phyloP scores from a whole-genome alignment of 2,329 filamentous ascomycete genomes.

The Ophiostoma montium region DNA sequence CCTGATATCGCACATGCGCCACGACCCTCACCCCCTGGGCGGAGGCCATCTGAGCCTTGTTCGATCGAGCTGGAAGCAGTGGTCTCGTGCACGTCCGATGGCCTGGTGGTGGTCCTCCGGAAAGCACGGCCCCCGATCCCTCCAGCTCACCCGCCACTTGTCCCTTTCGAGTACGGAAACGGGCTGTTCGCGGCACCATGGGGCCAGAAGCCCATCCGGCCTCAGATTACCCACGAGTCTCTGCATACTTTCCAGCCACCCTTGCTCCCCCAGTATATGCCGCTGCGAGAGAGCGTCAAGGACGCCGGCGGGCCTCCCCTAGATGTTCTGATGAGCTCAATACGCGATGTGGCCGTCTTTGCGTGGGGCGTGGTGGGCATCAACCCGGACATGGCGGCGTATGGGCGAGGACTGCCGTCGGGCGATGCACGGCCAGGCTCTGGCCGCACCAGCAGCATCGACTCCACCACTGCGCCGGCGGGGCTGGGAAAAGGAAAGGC shows the following conservation, averaged over 20 bases:
- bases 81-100: constrained; percentile 83
- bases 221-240: constrained; percentile 27
- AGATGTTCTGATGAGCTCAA: constrained; percentile 60
- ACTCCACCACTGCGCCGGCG: background rate
- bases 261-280: constrained; percentile 30
- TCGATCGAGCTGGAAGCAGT: constrained; percentile 71
- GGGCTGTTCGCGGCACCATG: constrained; percentile 71
- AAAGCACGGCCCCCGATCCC: constrained; percentile 59
- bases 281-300: constrained; percentile 28
- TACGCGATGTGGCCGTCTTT: constrained; percentile 76
- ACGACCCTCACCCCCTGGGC: background rate
- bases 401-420: constrained; percentile 44
- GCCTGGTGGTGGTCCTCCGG: constrained; percentile 67
- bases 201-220: constrained; percentile 51
- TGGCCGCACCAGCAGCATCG: background rate
- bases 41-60: constrained; percentile 17
- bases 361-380: constrained; percentile 72
- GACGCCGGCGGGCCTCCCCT: constrained; percentile 37
- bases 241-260: constrained; percentile 30
- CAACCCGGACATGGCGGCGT: constrained; percentile 57
- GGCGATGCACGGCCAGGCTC: constrained; percentile 28
- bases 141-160: constrained; percentile 33
- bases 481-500: background rate
- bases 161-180: constrained; percentile 35
- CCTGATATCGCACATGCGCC: background rate